A percentile compares a stretch with the other conserved stretches of the same genome.
phyloP scores from a whole-genome alignment of 495 filamentous ascomycete genomes.

The Coniosporium apollinis region DNA sequence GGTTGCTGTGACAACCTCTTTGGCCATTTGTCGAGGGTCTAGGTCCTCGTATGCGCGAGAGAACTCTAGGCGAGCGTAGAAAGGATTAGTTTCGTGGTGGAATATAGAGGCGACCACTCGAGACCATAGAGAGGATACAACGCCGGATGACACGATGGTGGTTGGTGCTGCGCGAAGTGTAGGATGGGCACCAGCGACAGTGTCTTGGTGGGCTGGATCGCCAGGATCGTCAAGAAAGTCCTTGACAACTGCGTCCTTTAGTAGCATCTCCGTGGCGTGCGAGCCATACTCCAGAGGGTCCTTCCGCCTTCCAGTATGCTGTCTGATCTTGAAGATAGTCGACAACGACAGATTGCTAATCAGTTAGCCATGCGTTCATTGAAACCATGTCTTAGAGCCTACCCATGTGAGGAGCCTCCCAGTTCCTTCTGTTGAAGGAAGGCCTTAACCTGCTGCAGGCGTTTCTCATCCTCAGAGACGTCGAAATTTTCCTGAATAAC shows the following conservation, averaged over 20 bases:
- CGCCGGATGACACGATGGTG: constrained; percentile 21
- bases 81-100: constrained; percentile 76
- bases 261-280: constrained; percentile 80
- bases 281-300: constrained; percentile 81
- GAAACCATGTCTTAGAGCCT: neutral
- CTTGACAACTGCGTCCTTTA: constrained; percentile 85
- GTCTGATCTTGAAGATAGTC: constrained; percentile 69
- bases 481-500: constrained; percentile 99
- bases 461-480: constrained; percentile 97
- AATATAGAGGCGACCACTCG: constrained; percentile 34
- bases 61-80: constrained; percentile 71
- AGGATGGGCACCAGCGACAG: constrained; percentile 8
- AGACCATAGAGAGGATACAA: constrained; percentile 38
- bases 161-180: constrained; percentile 12
- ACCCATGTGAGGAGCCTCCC: constrained; percentile 30
- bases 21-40: constrained; percentile 74
- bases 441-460: constrained; percentile 82
- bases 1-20: constrained; percentile 69
- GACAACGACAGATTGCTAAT: constrained; percentile 65
- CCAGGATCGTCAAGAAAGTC: constrained; percentile 77
- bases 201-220: neutral
- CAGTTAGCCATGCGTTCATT: neutral
- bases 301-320: constrained; percentile 41
- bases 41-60: constrained; percentile 55
- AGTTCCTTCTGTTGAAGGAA: constrained; percentile 88